Evolutionary conservation across 768 basidiomycete species (phyloP), one percentile per base, ranked within the genome.

Genomic region (Cubamyces sp.): DNA sequence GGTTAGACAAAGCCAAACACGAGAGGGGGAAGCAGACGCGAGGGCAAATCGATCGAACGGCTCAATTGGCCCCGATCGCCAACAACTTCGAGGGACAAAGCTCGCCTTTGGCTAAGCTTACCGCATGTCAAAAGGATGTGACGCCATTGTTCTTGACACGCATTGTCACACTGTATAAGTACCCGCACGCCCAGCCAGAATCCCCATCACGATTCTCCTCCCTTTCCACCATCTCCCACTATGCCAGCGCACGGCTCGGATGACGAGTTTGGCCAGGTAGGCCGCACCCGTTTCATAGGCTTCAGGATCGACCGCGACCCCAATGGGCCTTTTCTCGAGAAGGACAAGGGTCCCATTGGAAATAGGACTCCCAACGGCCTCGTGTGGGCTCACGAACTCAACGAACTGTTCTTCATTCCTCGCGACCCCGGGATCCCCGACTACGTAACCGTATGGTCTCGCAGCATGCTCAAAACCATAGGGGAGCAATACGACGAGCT

Each of bases 391-490:
- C 61, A 64, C 45, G 7, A 25, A 8, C 28, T 60, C 50, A 47
- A 45, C 48, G 54, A 61, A 34, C 54, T 67, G 54, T 55, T 65
- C 30, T 57, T 46, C 57, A 58, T 62, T 19, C 57, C 59, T 15
- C 58, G 57, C 54, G 34, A 65, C 34, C 66, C 63, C 1, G 46
- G 57, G 12, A 47, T 61, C 54, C 52, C 67, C 30, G 67, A 70
- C 26, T 62, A 69, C 25, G 48, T 74, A n/a, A 73, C 74, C 34
- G 61, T 67, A 30, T 77, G 72, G 70, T 73, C 75, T 19, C 70
- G 74, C 42, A 75, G 73, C 62, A 76, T 76, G 74, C 67, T 77
- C 54, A 59, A 70, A 45, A 72, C 69, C 53, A 65, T 65, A 45
- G 73, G 72, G 16, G 74, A 76, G 57, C 68, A 71, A 57, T 72